Conservation (phyloP, 768 basidiomycete genomes). For the Amanita muscaria region DNA sequence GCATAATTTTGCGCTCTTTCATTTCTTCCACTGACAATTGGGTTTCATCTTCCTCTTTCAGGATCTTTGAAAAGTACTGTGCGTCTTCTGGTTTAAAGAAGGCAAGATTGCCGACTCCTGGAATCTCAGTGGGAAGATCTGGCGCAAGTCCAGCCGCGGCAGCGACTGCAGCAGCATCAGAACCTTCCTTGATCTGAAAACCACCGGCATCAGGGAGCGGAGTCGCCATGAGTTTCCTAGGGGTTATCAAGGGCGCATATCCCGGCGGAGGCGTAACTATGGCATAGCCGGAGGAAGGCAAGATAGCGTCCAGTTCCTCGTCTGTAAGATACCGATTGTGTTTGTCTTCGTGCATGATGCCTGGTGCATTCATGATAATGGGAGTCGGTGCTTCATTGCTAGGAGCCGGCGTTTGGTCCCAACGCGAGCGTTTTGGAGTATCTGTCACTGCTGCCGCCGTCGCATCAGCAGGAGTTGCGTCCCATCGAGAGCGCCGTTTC, state of each 20-base stretch:
- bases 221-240: conserved; percentile 53
- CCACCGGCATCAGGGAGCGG: conserved; percentile 59
- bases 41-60: conserved; percentile 93
- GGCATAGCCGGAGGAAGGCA: conserved; percentile 80
- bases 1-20: conserved; percentile 99
- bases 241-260: conserved; percentile 71
- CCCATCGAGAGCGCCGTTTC: conserved; percentile 94
- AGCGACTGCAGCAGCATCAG: conserved; percentile 79
- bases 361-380: conserved; percentile 84
- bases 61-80: conserved; percentile 93
- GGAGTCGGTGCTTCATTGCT: conserved; percentile 57
- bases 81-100: conserved; percentile 99
- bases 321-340: conserved; percentile 94
- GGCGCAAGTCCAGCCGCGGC: conserved; percentile 89
- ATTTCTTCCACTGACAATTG: conserved; percentile 92
- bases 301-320: conserved; percentile 88
- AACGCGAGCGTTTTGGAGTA: conserved; percentile 85
- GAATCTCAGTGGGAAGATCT: conserved; percentile 94
- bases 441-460: conserved; percentile 40
- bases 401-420: conserved; percentile 86
- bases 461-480: conserved; percentile 79
- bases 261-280: conserved; percentile 93
- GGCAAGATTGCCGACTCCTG: conserved; percentile 91
- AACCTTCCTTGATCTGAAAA: conserved; percentile 95
- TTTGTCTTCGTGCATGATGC: conserved; percentile 88